Evolutionary conservation across 2,329 filamentous ascomycete species (phyloP).

Genomic region (Botryosphaeria dothidea): DNA sequence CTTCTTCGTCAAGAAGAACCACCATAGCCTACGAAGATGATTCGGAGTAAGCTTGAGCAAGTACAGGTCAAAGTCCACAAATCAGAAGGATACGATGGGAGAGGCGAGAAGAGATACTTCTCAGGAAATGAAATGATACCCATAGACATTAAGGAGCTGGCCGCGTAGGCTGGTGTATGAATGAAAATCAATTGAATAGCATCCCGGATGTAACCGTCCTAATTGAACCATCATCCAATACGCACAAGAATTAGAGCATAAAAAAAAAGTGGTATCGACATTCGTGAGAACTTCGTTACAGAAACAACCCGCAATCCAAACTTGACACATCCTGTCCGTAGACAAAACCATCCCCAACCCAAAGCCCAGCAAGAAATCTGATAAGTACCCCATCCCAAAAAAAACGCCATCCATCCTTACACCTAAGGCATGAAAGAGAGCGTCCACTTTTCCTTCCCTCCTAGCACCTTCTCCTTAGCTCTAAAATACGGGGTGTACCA

Average conservation of each 20-base stretch:
- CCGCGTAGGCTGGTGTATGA: not conserved
- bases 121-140: slow-evolving; percentile 4
- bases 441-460: not conserved
- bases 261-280: slow-evolving; percentile 4
- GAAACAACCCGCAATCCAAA: not conserved
- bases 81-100: not conserved
- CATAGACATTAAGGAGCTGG: not conserved
- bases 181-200: not conserved
- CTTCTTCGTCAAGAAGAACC: not conserved
- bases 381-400: not conserved
- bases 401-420: not conserved
- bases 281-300: slow-evolving; percentile 10
- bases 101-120: not conserved
- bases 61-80: not conserved
- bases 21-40: not conserved
- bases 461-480: not conserved
- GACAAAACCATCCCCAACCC: not conserved
- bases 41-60: not conserved
- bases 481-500: no score
- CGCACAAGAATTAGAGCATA: not conserved
- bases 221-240: not conserved
- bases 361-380: not conserved
- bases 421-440: no score
- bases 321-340: not conserved
- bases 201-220: no score